Conservation (phyloP, 768 basidiomycete genomes). For the Rubroboletus pulcherrimus region DNA sequence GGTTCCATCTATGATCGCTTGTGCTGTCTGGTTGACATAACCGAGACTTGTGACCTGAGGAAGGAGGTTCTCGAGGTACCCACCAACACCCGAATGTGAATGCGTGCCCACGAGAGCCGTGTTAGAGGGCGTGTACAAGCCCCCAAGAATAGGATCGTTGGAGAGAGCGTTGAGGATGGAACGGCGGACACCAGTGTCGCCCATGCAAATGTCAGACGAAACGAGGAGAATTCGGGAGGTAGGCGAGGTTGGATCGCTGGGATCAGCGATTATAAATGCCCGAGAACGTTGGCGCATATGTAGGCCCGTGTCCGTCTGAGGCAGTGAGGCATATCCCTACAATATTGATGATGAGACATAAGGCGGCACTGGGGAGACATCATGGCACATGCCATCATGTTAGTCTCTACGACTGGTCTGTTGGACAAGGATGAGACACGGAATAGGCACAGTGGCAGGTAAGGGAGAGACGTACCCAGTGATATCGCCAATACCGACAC, state of each 20-base stretch:
- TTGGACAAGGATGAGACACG: background rate
- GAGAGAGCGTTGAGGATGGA: constrained; percentile 59
- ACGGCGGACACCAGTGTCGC: constrained; percentile 71
- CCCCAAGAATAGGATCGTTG: constrained; percentile 45
- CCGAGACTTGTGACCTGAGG: constrained; percentile 74
- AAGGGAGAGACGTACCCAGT: constrained; percentile 50
- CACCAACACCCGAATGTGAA: constrained; percentile 72
- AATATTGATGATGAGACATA: background rate
- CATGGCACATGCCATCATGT: constrained; percentile 60
- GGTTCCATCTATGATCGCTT: constrained; percentile 68
- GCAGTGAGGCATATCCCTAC: constrained; percentile 63
- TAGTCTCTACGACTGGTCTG: constrained; percentile 77
- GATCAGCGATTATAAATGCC: constrained; percentile 68
- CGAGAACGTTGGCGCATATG: constrained; percentile 79
- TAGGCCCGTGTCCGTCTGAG: constrained; percentile 68
- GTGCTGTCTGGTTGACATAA: constrained; percentile 66
- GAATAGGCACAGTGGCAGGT: background rate
- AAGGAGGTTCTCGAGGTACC: constrained; percentile 74
- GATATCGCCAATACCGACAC: constrained; percentile 55
- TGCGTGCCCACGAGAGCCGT: constrained; percentile 76
- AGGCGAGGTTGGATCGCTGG: constrained; percentile 30
- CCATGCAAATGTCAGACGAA: constrained; percentile 83
- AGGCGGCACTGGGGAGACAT: background rate
- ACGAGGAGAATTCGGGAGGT: constrained; percentile 67
- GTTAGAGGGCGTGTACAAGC: constrained; percentile 65